Evolutionary conservation across 306 rosid species (phyloP), one percentile per base, ranked within the genome.

Genomic region (Gillenia trifoliata): DNA sequence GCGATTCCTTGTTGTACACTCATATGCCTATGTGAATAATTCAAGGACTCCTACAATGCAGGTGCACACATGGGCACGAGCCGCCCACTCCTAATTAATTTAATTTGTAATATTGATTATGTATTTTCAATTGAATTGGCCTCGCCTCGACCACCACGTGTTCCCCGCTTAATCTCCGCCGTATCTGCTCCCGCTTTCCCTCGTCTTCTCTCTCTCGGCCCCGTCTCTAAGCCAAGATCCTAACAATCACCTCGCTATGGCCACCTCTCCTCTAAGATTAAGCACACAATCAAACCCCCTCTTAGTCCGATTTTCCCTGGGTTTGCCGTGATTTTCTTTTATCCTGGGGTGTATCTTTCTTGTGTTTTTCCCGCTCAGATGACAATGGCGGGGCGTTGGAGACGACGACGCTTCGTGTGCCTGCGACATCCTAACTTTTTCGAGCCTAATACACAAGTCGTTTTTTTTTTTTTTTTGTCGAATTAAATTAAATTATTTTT

Each of bases 81-180:
- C 31, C 31, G 31, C 31, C 31, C 31, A 30, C 31, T 30, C 4
- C 4, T 30, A 30, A 30, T 30, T 30, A 30, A 30, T 30, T 30
- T n/a, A n/a, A n/a, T n/a, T n/a, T n/a, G n/a, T n/a, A n/a, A n/a
- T n/a, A n/a, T n/a, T n/a, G n/a, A n/a, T n/a, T n/a, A n/a, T n/a
- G n/a, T n/a, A n/a, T n/a, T n/a, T n/a, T n/a, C n/a, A n/a, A n/a
- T n/a, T n/a, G n/a, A n/a, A n/a, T n/a, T n/a, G n/a, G n/a, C n/a
- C n/a, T n/a, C 79, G 73, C 12, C 62, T 81, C 16, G 84, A 71
- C 54, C 68, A 77, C 73, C 82, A 79, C 38, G 60, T 82, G 69
- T 88, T 80, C n/a, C 28, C 83, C 88, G 22, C 78, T n/a, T 93
- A 74, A 36, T 89, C 64, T 86, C 88, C n/a, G 87, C 88, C 40